Evolutionary conservation across 2,329 filamentous ascomycete species (phyloP), one percentile per base, ranked within the genome.

Genomic region (Penicillium sp.): DNA sequence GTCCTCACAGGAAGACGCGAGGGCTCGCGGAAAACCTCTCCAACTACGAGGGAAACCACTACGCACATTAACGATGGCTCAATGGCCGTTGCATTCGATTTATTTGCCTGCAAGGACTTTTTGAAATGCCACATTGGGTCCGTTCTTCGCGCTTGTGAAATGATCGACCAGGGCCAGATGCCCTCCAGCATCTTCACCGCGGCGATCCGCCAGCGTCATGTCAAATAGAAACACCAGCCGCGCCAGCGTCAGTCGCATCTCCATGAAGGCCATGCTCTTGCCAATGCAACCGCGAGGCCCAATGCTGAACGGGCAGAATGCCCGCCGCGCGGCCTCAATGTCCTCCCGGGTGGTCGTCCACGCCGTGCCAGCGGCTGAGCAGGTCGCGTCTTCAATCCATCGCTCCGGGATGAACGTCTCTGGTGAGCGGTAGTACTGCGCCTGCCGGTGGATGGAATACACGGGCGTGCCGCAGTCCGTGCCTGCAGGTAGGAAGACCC

Each of bases 371-470:
- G 41, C 58, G 62, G 73, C 60, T 50, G 56, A 53, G 29, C 56
- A 61, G 7, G 67, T 53, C n/a, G 55, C 70, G 4, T 75, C 77
- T 2, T 65, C 64, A 11, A 84, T 67, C 83, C 83, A 86, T 16
- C 83, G 76, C 68, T 86, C 81, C 0, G 83, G 83, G 2, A 73
- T 57, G 56, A 78, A 86, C 1, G 65, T 57, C 52, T 76, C 81
- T 0, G 83, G 76, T 17, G 73, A 66, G 1, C 78, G 74, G 64
- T 76, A 85, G 69, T 85, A 84, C 3, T 63, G 60, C 1, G 75
- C 64, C 61, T 85, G 81, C 58, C 85, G 82, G 56, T 86, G 83
- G 50, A 86, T 76, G 2, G 81, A 72, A 65, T 85, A 86, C 57
- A 82, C 78, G 9, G 83, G 78, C 3, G 78, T 79, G 26, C 81